A percentile compares a stretch with the other conserved stretches of the same genome.
Conservation (phyloP, 441 rosid genomes). For the Adansonia madagascariensis region DNA sequence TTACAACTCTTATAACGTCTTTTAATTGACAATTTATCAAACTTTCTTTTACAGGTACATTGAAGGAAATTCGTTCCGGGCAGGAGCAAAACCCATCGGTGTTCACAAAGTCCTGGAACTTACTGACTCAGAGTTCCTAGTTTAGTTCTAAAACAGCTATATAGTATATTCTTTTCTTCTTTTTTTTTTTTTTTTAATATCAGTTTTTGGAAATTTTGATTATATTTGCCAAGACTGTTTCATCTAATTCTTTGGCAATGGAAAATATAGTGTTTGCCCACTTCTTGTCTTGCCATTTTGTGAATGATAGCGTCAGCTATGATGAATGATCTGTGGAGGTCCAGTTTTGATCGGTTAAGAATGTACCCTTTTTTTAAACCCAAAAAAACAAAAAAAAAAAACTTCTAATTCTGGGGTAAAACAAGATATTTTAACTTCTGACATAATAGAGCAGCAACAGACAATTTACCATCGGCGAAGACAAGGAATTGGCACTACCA, state of each 20-base stretch:
- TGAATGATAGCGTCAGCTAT: no score
- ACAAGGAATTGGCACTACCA: background rate
- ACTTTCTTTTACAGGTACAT: constrained; percentile 57
- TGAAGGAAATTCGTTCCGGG: constrained; percentile 75
- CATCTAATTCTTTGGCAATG: constrained; percentile 8
- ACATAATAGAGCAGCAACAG: background rate
- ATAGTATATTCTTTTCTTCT: background rate
- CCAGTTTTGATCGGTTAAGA: no score
- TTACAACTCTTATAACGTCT: background rate
- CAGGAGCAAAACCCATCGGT: constrained; percentile 72
- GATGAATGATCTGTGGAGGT: no score
- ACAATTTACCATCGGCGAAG: background rate
- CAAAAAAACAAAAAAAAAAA: background rate
- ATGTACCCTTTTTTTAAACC: no score
- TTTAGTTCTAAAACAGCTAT: constrained; percentile 47
- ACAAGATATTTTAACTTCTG: background rate
- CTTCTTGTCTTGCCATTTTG: background rate
- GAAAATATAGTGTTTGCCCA: background rate
- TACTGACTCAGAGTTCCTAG: constrained; percentile 59
- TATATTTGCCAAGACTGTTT: background rate
- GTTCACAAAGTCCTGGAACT: constrained; percentile 69
- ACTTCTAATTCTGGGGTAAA: background rate
- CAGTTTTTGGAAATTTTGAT: background rate
- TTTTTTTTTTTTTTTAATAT: background rate
- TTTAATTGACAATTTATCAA: background rate